Conservation (phyloP, 805 yeast genomes). For the Candida saitoana region DNA sequence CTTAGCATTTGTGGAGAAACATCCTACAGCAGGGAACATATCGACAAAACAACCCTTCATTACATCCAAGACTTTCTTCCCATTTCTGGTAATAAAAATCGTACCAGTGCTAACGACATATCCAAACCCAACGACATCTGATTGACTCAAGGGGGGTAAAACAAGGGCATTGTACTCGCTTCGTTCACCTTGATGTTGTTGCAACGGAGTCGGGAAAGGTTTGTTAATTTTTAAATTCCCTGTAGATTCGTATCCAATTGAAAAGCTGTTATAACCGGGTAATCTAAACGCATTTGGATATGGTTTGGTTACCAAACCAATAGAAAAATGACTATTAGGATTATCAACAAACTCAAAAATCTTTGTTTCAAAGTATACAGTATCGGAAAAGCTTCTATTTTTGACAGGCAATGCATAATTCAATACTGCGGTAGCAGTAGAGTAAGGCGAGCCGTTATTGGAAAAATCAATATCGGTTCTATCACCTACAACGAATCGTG, state of each 20-base stretch:
- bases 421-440: conserved; percentile 36
- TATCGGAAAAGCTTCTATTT: conserved; percentile 30
- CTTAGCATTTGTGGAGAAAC: conserved; percentile 40
- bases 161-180: conserved; percentile 43
- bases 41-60: conserved; percentile 47
- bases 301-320: conserved; percentile 69
- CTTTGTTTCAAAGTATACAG: conserved; percentile 60
- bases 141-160: conserved; percentile 48
- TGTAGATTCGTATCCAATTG: conserved; percentile 68
- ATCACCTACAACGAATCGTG: conserved; percentile 37
- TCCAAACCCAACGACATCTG: conserved; percentile 56
- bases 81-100: conserved; percentile 52
- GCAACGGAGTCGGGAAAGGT: conserved; percentile 51
- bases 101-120: conserved; percentile 46
- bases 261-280: conserved; percentile 70
- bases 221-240: conserved; percentile 66
- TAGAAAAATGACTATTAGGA: conserved; percentile 49
- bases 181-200: conserved; percentile 38
- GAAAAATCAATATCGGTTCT: conserved; percentile 33
- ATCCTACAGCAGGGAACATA: conserved; percentile 53
- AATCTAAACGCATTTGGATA: conserved; percentile 64
- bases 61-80: conserved; percentile 49
- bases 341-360: conserved; percentile 28
- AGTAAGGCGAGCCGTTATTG: conserved; percentile 36
- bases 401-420: conserved; percentile 38